phyloP scores from a whole-genome alignment of 1,284 basidiomycete species.

The Tausonia pullulans region DNA sequence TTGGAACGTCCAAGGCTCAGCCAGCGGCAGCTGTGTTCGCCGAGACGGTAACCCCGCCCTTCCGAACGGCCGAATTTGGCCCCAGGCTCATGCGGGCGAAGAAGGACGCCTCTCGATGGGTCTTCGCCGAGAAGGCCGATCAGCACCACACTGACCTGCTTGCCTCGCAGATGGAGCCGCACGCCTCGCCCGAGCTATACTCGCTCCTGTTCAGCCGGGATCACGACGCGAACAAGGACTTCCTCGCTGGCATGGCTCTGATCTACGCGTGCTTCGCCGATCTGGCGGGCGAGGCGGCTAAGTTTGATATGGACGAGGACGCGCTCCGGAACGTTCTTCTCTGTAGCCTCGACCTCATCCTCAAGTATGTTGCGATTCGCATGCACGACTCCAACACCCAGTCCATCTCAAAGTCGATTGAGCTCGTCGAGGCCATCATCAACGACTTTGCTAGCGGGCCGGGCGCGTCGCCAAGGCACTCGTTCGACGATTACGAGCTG shows the following conservation, averaged over 20 bases:
- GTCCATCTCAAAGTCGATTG: constrained; percentile 76
- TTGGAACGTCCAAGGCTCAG: constrained; percentile 17
- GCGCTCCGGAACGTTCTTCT: constrained; percentile 60
- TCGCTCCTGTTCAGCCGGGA: constrained; percentile 84
- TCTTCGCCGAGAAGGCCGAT: constrained; percentile 63
- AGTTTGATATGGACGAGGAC: constrained; percentile 45
- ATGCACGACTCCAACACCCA: constrained; percentile 90
- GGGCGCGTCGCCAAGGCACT: constrained; percentile 37
- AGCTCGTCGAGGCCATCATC: constrained; percentile 70
- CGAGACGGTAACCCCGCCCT: constrained; percentile 42
- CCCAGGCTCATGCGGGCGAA: constrained; percentile 60
- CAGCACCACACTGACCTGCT: constrained; percentile 81
- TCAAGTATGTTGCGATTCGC: constrained; percentile 90
- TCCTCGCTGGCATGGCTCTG: constrained; percentile 60
- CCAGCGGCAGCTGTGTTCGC: constrained; percentile 23
- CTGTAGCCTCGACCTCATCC: constrained; percentile 80
- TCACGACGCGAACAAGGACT: constrained; percentile 90
- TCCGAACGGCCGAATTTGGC: constrained; percentile 59
- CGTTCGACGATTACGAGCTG: constrained; percentile 80
- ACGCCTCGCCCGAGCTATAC: constrained; percentile 65
- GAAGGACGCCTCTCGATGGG: constrained; percentile 70
- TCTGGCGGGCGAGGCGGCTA: constrained; percentile 46
- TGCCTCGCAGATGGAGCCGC: constrained; percentile 81
- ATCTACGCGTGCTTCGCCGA: constrained; percentile 64
- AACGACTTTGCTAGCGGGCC: constrained; percentile 39